Percentiles rank a stretch among this genome's conserved stretches.
These are phyloP conservation scores for Trichosporon sp. DNA, from an alignment of 1,284 basidiomycete genomes.

Conservation along the genomic window DNA sequence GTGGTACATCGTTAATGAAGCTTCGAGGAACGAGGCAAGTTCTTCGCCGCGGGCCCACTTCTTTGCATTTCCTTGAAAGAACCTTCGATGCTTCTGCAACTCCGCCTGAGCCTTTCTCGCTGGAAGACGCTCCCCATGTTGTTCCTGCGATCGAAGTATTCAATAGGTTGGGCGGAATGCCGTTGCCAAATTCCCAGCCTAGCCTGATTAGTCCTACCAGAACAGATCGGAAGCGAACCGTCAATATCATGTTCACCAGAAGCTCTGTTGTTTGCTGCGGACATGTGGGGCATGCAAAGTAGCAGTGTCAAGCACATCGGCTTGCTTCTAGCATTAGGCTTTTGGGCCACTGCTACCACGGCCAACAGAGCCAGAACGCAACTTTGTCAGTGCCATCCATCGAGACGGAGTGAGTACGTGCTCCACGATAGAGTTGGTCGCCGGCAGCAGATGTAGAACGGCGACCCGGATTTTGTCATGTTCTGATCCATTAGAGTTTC, in stretches of 20 bases:
- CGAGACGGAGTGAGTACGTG: slow-evolving; percentile 1
- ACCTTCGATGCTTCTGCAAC: no score
- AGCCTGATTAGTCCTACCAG: neutral
- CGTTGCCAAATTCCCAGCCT: neutral
- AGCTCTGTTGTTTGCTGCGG: no score
- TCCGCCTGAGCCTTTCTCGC: neutral
- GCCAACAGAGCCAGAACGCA: neutral
- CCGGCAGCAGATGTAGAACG: neutral
- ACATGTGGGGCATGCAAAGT: neutral
- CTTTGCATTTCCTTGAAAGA: neutral
- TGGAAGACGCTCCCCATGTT: neutral
- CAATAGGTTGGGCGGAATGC: neutral
- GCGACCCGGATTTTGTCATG: neutral
- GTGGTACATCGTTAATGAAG: neutral
- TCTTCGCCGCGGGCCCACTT: neutral
- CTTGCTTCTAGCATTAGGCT: neutral
- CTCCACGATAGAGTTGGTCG: neutral
- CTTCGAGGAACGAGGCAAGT: neutral
- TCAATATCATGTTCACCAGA: no score
- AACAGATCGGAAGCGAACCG: neutral
- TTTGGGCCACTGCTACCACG: neutral
- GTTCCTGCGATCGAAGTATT: neutral
- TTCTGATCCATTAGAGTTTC: neutral
- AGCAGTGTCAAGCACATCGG: neutral
- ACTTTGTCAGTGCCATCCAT: neutral